Evolutionary conservation across 2,329 filamentous ascomycete species (phyloP).

Genomic region (Cephalotrichum gorgonifer): DNA sequence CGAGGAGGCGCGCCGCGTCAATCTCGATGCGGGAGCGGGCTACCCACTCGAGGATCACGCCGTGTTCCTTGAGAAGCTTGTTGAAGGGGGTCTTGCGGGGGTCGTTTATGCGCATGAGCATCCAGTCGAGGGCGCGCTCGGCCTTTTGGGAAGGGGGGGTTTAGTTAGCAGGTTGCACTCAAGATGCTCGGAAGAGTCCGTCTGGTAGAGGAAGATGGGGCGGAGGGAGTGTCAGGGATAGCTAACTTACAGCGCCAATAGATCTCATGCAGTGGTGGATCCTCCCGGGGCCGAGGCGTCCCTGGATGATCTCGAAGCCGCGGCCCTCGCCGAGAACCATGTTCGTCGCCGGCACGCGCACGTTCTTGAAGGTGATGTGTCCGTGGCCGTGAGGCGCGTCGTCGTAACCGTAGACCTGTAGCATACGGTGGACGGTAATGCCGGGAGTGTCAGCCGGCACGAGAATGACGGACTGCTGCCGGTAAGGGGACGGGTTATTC

Average conservation of each 20-base stretch:
- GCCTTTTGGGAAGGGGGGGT: constrained; percentile 32
- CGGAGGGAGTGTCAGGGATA: constrained; percentile 7
- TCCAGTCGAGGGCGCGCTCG: constrained; percentile 86
- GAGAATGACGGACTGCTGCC: constrained; percentile 86
- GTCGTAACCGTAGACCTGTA: constrained; percentile 90
- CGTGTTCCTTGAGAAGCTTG: constrained; percentile 77
- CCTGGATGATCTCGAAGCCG: constrained; percentile 97
- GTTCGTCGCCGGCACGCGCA: constrained; percentile 73
- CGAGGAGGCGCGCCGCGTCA: constrained; percentile 78
- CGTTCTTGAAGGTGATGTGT: constrained; percentile 81
- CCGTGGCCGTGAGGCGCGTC: constrained; percentile 98
- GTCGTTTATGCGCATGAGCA: constrained; percentile 91
- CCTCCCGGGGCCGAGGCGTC: constrained; percentile 85
- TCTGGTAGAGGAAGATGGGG: not conserved
- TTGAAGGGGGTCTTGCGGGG: constrained; percentile 84
- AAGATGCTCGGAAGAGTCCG: not conserved
- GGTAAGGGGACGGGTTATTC: constrained; percentile 65
- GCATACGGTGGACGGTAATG: constrained; percentile 87
- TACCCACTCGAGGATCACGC: constrained; percentile 91
- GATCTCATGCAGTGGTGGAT: constrained; percentile 98
- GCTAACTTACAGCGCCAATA: constrained; percentile 61
- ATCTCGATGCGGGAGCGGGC: constrained; percentile 89
- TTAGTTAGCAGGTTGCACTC: too few species aligned
- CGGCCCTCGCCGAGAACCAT: constrained; percentile 88
- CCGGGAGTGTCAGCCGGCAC: constrained; percentile 74